Conservation (phyloP, 2,329 filamentous ascomycete genomes). For the Botrytis pseudocinerea region DNA sequence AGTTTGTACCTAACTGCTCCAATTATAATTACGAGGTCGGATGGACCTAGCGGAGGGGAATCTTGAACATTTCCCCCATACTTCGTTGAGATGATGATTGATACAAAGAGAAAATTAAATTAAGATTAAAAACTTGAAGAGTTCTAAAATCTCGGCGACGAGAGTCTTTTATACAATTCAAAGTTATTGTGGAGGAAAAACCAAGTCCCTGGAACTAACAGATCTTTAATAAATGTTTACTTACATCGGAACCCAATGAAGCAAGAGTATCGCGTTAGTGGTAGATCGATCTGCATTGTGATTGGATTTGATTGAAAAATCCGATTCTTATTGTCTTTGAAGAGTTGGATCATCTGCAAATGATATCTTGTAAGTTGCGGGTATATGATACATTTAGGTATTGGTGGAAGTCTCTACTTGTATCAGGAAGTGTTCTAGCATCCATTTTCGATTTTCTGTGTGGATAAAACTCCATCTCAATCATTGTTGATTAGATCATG, state of each 20-base stretch:
- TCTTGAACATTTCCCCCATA: neutral
- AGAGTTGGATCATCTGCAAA: neutral
- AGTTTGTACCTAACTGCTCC: slow-evolving; percentile 30
- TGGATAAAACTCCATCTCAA: neutral
- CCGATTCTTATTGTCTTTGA: neutral
- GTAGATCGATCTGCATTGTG: neutral
- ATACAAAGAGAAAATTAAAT: neutral
- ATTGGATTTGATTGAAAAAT: neutral
- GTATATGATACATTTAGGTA: neutral
- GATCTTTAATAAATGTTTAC: neutral
- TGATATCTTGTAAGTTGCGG: neutral
- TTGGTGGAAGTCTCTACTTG: neutral
- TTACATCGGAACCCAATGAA: neutral
- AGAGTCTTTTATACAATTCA: neutral
- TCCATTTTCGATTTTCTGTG: neutral
- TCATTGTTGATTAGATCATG: neutral
- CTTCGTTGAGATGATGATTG: neutral
- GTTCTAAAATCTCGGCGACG: neutral
- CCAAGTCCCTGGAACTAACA: neutral
- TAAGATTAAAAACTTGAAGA: neutral
- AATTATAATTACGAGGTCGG: slow-evolving; percentile 31
- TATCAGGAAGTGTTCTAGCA: neutral
- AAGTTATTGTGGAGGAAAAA: neutral
- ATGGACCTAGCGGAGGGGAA: neutral
- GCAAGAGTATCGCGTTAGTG: neutral